Evolutionary conservation across 768 basidiomycete genomes (phyloP), one percentile per base, ranked within the genome.

Genomic region (Terana coerulea): DNA sequence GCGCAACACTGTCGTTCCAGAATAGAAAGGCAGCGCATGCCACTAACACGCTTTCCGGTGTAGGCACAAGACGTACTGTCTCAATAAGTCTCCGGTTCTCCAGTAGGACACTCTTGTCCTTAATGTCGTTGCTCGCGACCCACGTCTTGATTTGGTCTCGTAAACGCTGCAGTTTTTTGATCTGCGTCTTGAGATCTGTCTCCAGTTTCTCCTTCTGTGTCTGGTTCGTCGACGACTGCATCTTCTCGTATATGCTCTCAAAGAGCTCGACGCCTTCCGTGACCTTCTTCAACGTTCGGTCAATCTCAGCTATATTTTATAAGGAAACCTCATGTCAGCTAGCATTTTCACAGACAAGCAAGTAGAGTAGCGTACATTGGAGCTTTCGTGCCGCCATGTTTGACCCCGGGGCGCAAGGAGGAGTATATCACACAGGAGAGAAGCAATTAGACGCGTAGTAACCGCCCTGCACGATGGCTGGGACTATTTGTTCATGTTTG

Each of bases 181-280:
- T 98, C 76, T 99, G 97, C 44, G 94, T 95, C 75, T 98, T 94
- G 66, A 98, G 75, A 61, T 98, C 88, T 3, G 78, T 84, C 69
- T 99, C 97, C 46, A 92, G 84, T 72, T 99, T 99, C 81, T 98
- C 97, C 69, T 98, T 98, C 75, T 98, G 95, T 0, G 95, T 91
- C 69, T 95, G 86, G 72, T 97, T 98, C 28, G 91, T 90, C 15
- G 95, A 89, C 43, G 88, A 80, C 68, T 94, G 89, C 85, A 99
- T 95, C 80, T 98, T 99, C 67, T 97, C 94, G 68, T 95, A 97
- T 68, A 97, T 95, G 72, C 79, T 84, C 72, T 94, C 92, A 66
- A 94, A 94, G 69, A 89, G 79, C 75, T 93, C 91, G 61, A 98
- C 94, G 59, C 97, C 97, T 71, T 95, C 91, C 30, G 86, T 62